Evolutionary conservation across 352 stramenopile species (phyloP).

Genomic region (Globisporangium megalacanthum): DNA sequence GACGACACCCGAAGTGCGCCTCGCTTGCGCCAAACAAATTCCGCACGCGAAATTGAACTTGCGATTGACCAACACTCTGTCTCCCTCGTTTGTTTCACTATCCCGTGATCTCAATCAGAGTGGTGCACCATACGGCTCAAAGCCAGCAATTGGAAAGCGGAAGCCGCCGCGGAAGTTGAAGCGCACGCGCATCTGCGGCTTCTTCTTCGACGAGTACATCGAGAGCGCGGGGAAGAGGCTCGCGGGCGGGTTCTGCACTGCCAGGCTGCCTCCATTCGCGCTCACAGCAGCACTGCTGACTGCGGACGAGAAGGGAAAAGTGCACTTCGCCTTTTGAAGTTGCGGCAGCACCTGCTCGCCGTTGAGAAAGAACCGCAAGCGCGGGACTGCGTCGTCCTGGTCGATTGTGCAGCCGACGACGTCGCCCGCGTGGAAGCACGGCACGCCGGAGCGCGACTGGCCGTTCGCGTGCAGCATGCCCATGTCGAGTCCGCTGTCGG

Average conservation of each 20-base stretch:
- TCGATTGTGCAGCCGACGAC: constrained; percentile 73
- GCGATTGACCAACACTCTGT: constrained; percentile 9
- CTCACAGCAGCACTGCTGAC: no score
- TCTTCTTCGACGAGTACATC: constrained; percentile 73
- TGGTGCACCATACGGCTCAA: constrained; percentile 65
- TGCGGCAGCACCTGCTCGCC: constrained; percentile 54
- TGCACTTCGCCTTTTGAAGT: no score
- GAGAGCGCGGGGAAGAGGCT: constrained; percentile 57
- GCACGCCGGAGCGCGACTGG: constrained; percentile 53
- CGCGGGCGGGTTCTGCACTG: constrained; percentile 56
- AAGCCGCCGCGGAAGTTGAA: constrained; percentile 80
- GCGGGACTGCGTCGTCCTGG: constrained; percentile 60
- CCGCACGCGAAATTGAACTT: constrained; percentile 1
- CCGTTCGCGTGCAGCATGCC: constrained; percentile 70
- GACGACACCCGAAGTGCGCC: background rate
- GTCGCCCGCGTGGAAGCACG: constrained; percentile 61
- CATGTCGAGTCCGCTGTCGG: constrained; percentile 66
- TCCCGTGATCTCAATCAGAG: constrained; percentile 11
- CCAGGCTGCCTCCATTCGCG: constrained; percentile 19
- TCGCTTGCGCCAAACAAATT: background rate
- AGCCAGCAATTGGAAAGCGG: constrained; percentile 53
- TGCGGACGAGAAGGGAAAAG: no score
- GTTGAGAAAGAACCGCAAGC: constrained; percentile 73
- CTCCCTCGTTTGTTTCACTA: background rate
- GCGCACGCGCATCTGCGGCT: constrained; percentile 60